Evolutionary conservation across 192 early-diverging fungal genomes (phyloP).

Genomic region (Linnemannia exigua): DNA sequence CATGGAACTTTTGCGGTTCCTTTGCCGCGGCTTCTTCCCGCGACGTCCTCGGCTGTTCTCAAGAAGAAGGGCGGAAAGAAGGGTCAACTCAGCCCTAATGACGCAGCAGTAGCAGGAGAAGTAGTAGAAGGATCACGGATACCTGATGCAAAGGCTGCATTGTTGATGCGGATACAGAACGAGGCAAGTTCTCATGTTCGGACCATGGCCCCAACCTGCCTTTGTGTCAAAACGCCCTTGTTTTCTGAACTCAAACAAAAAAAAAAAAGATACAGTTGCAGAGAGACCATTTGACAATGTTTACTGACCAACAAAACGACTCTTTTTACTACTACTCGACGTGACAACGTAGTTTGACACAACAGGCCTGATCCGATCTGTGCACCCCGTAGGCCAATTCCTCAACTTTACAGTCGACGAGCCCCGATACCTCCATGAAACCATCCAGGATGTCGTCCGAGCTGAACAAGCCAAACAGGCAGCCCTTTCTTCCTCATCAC

Average conservation of each 20-base stretch:
- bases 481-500: neutral
- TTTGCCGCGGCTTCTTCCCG: constrained; percentile 46
- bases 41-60: neutral
- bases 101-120: neutral
- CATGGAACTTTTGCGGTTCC: constrained; percentile 51
- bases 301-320: neutral
- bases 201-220: too few relatives aligned
- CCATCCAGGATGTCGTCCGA: constrained; percentile 65
- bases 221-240: too few relatives aligned
- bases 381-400: constrained; percentile 70
- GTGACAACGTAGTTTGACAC: constrained; percentile 58
- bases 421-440: constrained; percentile 58
- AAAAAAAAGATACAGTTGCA: constrained; percentile 23
- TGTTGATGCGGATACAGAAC: constrained; percentile 20
- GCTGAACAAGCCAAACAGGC: constrained; percentile 41
- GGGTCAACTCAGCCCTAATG: neutral
- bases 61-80: neutral
- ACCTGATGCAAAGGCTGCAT: neutral
- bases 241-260: neutral
- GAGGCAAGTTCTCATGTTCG: constrained; percentile 24
- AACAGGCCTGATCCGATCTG: constrained; percentile 61
- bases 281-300: neutral
- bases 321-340: neutral
- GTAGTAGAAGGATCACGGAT: neutral
- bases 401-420: constrained; percentile 77